Evolutionary conservation across 495 filamentous ascomycete genomes (phyloP).

Genomic region (Hypoxylon subgilvum): DNA sequence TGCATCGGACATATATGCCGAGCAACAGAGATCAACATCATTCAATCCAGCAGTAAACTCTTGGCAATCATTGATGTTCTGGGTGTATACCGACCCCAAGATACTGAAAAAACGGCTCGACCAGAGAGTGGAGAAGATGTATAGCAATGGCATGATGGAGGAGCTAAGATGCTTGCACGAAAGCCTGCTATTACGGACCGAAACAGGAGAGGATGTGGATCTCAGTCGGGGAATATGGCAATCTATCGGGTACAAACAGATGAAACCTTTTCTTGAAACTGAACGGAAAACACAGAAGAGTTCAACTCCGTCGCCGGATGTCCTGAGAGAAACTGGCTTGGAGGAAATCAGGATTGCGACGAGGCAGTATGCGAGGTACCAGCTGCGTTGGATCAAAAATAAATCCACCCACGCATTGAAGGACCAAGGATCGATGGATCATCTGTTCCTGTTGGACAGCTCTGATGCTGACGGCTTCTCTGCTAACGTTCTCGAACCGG

Average conservation of each 20-base stretch:
- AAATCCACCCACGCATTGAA: constrained; percentile 73
- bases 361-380: constrained; percentile 82
- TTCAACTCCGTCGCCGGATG: constrained; percentile 46
- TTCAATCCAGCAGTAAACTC: constrained; percentile 36
- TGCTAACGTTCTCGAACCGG: constrained; percentile 65
- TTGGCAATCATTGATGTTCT: constrained; percentile 79
- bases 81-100: constrained; percentile 78
- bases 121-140: constrained; percentile 80
- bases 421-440: constrained; percentile 55
- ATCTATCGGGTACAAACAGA: constrained; percentile 94
- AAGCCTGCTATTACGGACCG: constrained; percentile 54
- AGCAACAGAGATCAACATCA: constrained; percentile 59
- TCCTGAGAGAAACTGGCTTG: constrained; percentile 45
- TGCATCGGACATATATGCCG: constrained; percentile 86
- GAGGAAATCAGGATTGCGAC: constrained; percentile 75
- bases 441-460: constrained; percentile 77
- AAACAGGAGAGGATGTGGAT: constrained; percentile 64
- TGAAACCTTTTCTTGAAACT: constrained; percentile 70
- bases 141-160: constrained; percentile 68
- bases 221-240: constrained; percentile 86
- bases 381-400: constrained; percentile 84
- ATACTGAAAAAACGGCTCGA: constrained; percentile 72
- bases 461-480: constrained; percentile 65
- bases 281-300: constrained; percentile 42
- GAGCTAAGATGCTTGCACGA: constrained; percentile 70